Conservation (phyloP, 2,329 filamentous ascomycete genomes). For the Trichoderma cornu-damae region DNA sequence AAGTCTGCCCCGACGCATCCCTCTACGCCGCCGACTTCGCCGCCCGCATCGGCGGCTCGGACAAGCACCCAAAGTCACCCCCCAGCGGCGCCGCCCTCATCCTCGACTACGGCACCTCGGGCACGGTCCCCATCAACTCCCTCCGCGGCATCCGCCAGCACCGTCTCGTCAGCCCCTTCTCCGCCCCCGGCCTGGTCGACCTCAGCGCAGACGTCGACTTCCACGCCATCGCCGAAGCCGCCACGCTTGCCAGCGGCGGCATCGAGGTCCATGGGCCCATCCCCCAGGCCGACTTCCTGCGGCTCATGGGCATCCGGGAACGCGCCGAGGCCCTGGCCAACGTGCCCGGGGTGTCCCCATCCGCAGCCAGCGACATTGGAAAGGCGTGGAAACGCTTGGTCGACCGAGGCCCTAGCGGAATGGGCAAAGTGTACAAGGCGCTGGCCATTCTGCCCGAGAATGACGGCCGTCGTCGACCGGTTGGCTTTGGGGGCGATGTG, state of each 20-base stretch:
- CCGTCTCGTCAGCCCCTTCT: constrained; percentile 70
- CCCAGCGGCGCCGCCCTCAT: constrained; percentile 88
- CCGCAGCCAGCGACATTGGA: constrained; percentile 58
- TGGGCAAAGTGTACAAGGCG: constrained; percentile 93
- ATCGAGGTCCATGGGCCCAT: constrained; percentile 92
- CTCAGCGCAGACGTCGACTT: constrained; percentile 94
- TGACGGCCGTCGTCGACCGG: constrained; percentile 65
- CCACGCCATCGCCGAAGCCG: constrained; percentile 74
- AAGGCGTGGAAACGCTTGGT: constrained; percentile 75
- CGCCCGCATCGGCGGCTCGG: constrained; percentile 69
- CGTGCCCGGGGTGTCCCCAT: constrained; percentile 36
- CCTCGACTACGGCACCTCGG: constrained; percentile 82
- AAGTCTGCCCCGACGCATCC: constrained; percentile 83
- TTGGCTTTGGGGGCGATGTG: constrained; percentile 82
- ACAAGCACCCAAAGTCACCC: constrained; percentile 47
- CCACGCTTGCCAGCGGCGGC: constrained; percentile 65
- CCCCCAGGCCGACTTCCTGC: constrained; percentile 75
- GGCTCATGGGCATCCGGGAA: constrained; percentile 75
- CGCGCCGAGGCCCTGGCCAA: constrained; percentile 63
- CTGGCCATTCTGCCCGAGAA: constrained; percentile 86
- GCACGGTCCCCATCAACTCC: constrained; percentile 78
- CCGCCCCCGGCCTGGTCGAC: constrained; percentile 75
- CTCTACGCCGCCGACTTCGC: constrained; percentile 79
- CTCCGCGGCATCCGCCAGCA: constrained; percentile 83
- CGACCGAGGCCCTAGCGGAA: constrained; percentile 75